Conservation (phyloP, 2,329 filamentous ascomycete species). For the Paecilomyces sp. region DNA sequence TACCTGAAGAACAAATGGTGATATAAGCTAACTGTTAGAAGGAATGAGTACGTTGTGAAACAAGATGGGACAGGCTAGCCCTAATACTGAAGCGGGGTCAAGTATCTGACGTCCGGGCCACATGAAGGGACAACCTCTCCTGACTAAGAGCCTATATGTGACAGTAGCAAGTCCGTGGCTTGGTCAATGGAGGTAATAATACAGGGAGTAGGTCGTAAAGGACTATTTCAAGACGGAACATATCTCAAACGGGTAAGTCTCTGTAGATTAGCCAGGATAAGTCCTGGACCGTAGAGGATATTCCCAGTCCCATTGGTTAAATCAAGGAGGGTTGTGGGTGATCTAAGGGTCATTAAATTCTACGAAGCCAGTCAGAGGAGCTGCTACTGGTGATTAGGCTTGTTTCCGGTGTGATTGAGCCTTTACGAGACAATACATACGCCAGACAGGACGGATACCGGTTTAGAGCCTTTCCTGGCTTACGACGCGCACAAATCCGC, state of each 20-base stretch:
- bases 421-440: background rate
- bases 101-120: background rate
- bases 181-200: background rate
- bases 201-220: background rate
- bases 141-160: background rate
- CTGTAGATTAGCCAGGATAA: background rate
- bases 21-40: no score
- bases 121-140: background rate
- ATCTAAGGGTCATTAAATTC: background rate
- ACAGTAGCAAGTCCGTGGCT: background rate
- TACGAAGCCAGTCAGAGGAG: background rate
- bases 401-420: background rate
- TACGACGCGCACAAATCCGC: background rate
- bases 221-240: background rate
- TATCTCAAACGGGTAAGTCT: background rate
- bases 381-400: background rate
- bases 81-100: background rate
- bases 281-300: background rate
- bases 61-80: background rate
- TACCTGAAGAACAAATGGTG: no score
- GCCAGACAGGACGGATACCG: background rate
- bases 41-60: background rate
- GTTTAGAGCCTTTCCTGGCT: background rate
- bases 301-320: background rate
- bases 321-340: background rate